phyloP scores from a whole-genome alignment of 345 rosid species.

The Lepidium aucheri region DNA sequence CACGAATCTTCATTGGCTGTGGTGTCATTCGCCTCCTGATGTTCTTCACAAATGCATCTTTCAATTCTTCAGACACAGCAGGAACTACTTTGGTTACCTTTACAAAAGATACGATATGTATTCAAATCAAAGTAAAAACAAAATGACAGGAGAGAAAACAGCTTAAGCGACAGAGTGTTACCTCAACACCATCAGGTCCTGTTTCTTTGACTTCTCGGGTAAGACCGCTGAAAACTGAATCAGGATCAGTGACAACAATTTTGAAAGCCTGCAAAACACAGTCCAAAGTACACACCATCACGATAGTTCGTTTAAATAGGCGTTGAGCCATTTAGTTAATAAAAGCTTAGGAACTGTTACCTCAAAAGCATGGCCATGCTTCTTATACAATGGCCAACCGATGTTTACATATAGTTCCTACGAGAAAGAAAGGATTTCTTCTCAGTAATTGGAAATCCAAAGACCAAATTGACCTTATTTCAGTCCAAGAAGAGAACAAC shows the following conservation, averaged over 20 bases:
- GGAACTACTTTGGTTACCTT: slow-evolving; percentile 70
- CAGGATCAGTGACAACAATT: slow-evolving; percentile 76
- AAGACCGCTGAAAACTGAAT: slow-evolving; percentile 58
- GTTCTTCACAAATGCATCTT: slow-evolving; percentile 66
- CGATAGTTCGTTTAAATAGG: not conserved
- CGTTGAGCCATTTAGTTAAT: not conserved
- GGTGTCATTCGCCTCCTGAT: slow-evolving; percentile 90
- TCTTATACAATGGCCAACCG: slow-evolving; percentile 88
- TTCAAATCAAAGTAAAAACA: not conserved
- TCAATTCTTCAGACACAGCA: slow-evolving; percentile 73
- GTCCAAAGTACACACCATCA: not conserved
- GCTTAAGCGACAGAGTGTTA: slow-evolving; percentile 13
- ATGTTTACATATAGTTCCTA: slow-evolving; percentile 76
- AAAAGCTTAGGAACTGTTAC: slow-evolving; percentile 27
- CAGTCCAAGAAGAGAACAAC: no score
- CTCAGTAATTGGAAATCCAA: not conserved
- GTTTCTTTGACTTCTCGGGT: slow-evolving; percentile 69
- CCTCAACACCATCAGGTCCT: slow-evolving; percentile 90
- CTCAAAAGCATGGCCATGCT: slow-evolving; percentile 92
- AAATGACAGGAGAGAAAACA: not conserved
- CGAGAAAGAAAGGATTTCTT: not conserved
- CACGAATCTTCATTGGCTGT: slow-evolving; percentile 80
- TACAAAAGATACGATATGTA: not conserved
- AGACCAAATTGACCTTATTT: not conserved
- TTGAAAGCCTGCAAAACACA: slow-evolving; percentile 63